Conservation (phyloP, 148 eudicot species). For the Silene latifolia region DNA sequence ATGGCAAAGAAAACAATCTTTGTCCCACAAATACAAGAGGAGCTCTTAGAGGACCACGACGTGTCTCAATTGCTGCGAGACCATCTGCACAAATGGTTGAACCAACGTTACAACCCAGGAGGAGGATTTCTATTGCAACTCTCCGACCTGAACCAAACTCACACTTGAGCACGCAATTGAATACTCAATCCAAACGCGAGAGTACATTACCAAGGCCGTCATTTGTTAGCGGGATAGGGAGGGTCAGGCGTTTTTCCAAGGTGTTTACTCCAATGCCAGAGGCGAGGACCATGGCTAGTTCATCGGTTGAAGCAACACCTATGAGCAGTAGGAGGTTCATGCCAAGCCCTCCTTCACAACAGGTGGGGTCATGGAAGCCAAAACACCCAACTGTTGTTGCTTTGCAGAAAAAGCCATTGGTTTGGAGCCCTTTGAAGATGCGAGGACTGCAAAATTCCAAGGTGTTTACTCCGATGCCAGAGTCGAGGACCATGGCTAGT, state of each 20-base stretch:
- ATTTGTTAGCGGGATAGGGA: constrained; percentile 59
- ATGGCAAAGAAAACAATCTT: constrained; percentile 58
- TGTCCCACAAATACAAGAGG: constrained; percentile 23
- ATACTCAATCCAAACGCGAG: constrained; percentile 32
- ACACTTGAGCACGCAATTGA: constrained; percentile 33
- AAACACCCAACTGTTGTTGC: constrained; percentile 89
- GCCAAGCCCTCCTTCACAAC: constrained; percentile 75
- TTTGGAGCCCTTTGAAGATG: constrained; percentile 81
- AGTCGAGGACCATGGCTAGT: constrained; percentile 25
- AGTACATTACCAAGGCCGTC: constrained; percentile 49
- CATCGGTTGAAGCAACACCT: constrained; percentile 56
- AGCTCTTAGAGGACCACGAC: constrained; percentile 44
- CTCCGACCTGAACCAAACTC: constrained; percentile 37
- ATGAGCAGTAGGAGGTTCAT: constrained; percentile 53
- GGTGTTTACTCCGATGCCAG: constrained; percentile 47
- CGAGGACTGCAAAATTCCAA: constrained; percentile 28
- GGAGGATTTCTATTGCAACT: constrained; percentile 71
- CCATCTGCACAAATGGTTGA: constrained; percentile 36
- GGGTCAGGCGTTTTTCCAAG: constrained; percentile 65
- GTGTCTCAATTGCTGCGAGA: constrained; percentile 57
- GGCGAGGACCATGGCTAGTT: constrained; percentile 24
- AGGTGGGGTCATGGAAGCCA: constrained; percentile 73
- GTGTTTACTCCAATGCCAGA: constrained; percentile 47
- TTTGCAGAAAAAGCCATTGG: constrained; percentile 59
- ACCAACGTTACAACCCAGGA: constrained; percentile 44